Evolutionary conservation across 2,329 filamentous ascomycete species (phyloP).

Genomic region (Dactylellina parvicollis): DNA sequence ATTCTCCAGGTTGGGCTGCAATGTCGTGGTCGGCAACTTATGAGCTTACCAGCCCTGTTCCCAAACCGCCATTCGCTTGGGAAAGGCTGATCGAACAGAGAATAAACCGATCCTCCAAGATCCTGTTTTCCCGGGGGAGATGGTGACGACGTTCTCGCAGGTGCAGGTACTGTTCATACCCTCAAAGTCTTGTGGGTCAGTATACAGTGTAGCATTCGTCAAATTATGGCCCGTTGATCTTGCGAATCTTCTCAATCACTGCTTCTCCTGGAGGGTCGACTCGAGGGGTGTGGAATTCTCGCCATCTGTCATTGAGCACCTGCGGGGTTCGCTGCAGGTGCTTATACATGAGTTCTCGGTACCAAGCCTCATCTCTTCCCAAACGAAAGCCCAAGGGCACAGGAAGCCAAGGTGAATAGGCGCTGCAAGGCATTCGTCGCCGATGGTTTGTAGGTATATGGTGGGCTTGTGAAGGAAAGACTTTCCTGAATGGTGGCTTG

Average conservation of each 20-base stretch:
- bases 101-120: too few species aligned
- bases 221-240: not conserved
- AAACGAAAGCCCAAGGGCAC: constrained; percentile 24
- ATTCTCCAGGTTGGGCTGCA: too few species aligned
- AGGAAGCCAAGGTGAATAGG: constrained; percentile 27
- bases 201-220: too few species aligned
- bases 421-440: constrained; percentile 29
- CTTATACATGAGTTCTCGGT: constrained; percentile 43
- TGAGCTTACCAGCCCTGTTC: too few species aligned
- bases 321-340: constrained; percentile 10
- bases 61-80: too few species aligned
- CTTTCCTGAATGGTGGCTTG: too few species aligned
- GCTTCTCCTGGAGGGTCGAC: constrained; percentile 30
- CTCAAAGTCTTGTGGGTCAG: too few species aligned
- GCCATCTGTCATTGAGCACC: constrained; percentile 18
- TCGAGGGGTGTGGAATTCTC: constrained; percentile 29
- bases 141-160: too few species aligned
- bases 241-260: constrained; percentile 22
- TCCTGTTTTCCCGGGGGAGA: too few species aligned
- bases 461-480: not conserved
- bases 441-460: not conserved
- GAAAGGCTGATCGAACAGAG: too few species aligned
- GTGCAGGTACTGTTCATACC: too few species aligned
- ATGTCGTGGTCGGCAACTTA: too few species aligned
- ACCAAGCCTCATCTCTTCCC: constrained; percentile 24